Evolutionary conservation across 2,329 filamentous ascomycete species (phyloP).

Genomic region (Aplosporella prunicola): DNA sequence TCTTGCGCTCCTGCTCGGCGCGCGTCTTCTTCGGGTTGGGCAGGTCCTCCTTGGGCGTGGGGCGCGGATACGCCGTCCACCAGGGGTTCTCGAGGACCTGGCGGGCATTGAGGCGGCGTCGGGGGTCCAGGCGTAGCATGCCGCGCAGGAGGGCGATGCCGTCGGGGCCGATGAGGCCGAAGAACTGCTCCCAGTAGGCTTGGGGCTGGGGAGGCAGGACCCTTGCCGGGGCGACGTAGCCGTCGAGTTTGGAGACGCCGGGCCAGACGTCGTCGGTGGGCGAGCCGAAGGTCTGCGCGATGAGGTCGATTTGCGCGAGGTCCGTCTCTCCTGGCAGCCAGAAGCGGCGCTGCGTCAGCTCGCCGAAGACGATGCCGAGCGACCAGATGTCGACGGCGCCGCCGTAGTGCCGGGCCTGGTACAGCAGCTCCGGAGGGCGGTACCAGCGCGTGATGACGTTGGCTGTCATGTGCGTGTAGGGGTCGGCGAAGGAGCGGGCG

Average conservation of each 20-base stretch:
- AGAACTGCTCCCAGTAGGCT: slow-evolving; percentile 65
- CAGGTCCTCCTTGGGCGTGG: slow-evolving; percentile 71
- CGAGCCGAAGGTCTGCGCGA: slow-evolving; percentile 77
- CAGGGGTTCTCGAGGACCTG: slow-evolving; percentile 74
- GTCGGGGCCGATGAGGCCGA: slow-evolving; percentile 68
- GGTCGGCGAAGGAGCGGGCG: slow-evolving; percentile 80
- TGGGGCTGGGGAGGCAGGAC: slow-evolving; percentile 33
- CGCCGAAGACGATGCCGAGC: slow-evolving; percentile 84
- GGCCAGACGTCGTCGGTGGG: slow-evolving; percentile 95
- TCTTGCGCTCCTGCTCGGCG: slow-evolving; percentile 47
- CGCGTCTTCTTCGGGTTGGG: slow-evolving; percentile 53
- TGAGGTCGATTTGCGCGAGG: slow-evolving; percentile 74
- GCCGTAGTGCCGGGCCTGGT: slow-evolving; percentile 79
- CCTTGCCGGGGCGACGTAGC: slow-evolving; percentile 63
- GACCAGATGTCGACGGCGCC: slow-evolving; percentile 93
- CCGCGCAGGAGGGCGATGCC: slow-evolving; percentile 83
- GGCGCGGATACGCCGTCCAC: slow-evolving; percentile 77
- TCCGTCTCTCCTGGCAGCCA: slow-evolving; percentile 80
- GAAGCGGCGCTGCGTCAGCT: slow-evolving; percentile 72
- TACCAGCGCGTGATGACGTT: slow-evolving; percentile 98
- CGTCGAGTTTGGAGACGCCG: slow-evolving; percentile 69
- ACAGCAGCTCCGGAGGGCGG: slow-evolving; percentile 85
- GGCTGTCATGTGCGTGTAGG: slow-evolving; percentile 78
- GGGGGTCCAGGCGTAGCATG: slow-evolving; percentile 79
- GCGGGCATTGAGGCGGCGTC: slow-evolving; percentile 66